Evolutionary conservation across 768 basidiomycete genomes (phyloP), one percentile per base, ranked within the genome.

Genomic region (Daedalea quercina): DNA sequence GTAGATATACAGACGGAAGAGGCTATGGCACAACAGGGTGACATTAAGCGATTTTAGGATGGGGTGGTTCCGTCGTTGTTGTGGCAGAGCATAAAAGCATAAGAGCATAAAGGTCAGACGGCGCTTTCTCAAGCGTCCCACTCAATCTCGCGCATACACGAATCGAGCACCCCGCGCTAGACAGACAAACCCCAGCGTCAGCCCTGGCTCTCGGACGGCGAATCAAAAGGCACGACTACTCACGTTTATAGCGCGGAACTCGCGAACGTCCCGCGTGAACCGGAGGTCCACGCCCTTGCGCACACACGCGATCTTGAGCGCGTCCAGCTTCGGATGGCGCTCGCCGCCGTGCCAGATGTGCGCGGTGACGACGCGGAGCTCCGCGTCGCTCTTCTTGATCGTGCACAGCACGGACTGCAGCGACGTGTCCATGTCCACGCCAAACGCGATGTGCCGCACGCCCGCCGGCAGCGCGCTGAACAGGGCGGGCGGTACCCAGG

Each of bases 261-360:
- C 65, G 54, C 70, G 66, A 40, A 86, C 69, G 60, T 84, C 77
- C 44, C 65, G 66, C 25, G 77, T 77, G 33, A 81, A 66, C 50
- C 67, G 66, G 57, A 87, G 64, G 25, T 76, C 76, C 43, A 87
- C 71, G 44, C 85, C 85, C 54, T 74, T 73, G 59, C 74, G 73
- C 15, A 81, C 83, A 65, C 87, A 90, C 3, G 76, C 77, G 58
- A 84, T 81, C 67, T 76, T 80, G 54, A 90, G 68, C 35, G 72
- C 70, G 22, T 78, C 60, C 31, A 85, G 71, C 56, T 77, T 72
- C 35, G 74, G 68, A 51, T 86, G 78, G 12, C 59, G 63, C 43
- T 75, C 67, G 2, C 80, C 79, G 35, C 75, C 75, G 40, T 73
- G 69, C 75, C 80, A 81, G 37, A 82, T 41, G 51, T 81, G 76